Conservation (phyloP, 2,329 filamentous ascomycete genomes). For the Exophiala oligosperma region DNA sequence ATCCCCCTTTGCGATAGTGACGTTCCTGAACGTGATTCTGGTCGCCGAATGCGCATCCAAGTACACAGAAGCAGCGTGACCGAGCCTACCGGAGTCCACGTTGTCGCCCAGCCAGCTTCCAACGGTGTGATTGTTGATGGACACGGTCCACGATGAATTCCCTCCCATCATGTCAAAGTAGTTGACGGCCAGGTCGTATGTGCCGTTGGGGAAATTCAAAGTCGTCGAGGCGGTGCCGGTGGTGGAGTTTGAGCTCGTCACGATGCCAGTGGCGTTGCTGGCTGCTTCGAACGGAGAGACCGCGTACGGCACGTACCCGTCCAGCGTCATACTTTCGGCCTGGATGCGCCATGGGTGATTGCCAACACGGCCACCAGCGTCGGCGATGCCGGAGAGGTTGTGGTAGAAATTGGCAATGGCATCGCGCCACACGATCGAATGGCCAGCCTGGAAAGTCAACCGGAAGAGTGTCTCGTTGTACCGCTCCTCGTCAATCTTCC, state of each 20-base stretch:
- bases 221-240: constrained; percentile 50
- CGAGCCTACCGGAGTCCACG: constrained; percentile 54
- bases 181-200: constrained; percentile 64
- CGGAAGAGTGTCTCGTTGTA: constrained; percentile 60
- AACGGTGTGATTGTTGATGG: constrained; percentile 52
- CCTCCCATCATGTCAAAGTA: constrained; percentile 67
- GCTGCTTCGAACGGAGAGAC: constrained; percentile 63
- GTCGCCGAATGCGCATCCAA: constrained; percentile 67
- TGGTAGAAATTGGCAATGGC: constrained; percentile 65
- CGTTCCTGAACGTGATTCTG: constrained; percentile 57
- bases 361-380: constrained; percentile 57
- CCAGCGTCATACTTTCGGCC: constrained; percentile 64
- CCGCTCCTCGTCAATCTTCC: constrained; percentile 60
- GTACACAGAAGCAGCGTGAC: constrained; percentile 58
- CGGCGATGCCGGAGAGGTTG: constrained; percentile 61
- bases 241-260: constrained; percentile 56
- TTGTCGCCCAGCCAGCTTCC: constrained; percentile 61
- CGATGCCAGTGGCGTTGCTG: constrained; percentile 55
- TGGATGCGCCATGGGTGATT: constrained; percentile 67
- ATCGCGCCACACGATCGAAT: constrained; percentile 70
- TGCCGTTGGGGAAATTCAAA: constrained; percentile 52
- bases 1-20: constrained; percentile 54
- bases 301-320: constrained; percentile 55
- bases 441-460: constrained; percentile 66
- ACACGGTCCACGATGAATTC: constrained; percentile 56